Percentiles rank a stretch among this genome's conserved stretches.
phyloP scores from a whole-genome alignment of 2,329 filamentous ascomycete species.

The Catunica adiposa region DNA sequence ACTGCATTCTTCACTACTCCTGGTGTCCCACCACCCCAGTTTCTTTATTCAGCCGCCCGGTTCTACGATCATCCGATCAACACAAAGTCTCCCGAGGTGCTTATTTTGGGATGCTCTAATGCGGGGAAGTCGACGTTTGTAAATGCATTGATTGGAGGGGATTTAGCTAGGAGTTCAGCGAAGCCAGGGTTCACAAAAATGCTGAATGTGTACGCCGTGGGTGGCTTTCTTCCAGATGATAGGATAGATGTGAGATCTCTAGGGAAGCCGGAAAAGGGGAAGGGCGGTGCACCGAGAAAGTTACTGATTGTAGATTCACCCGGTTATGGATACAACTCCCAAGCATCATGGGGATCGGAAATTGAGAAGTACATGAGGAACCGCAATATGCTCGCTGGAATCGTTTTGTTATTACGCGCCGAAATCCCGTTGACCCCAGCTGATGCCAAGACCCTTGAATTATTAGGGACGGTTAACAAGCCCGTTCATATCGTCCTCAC shows the following conservation, averaged over 20 bases:
- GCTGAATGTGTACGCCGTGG: slow-evolving; percentile 41
- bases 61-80: slow-evolving; percentile 36
- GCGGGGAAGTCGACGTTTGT: slow-evolving; percentile 81
- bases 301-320: slow-evolving; percentile 33
- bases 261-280: not conserved
- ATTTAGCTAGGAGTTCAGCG: slow-evolving; percentile 32
- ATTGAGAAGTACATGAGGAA: slow-evolving; percentile 34
- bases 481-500: slow-evolving; percentile 36
- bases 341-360: slow-evolving; percentile 34
- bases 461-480: slow-evolving; percentile 29
- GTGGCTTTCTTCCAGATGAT: slow-evolving; percentile 23
- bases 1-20: too few species aligned
- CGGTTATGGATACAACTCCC: slow-evolving; percentile 32
- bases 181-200: slow-evolving; percentile 36
- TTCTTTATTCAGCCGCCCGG: slow-evolving; percentile 34
- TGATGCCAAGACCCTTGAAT: slow-evolving; percentile 31
- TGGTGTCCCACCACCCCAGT: slow-evolving; percentile 17
- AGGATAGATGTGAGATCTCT: too few species aligned
- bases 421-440: slow-evolving; percentile 33
- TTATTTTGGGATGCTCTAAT: slow-evolving; percentile 73
- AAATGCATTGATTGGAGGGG: slow-evolving; percentile 53
- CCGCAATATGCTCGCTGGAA: slow-evolving; percentile 32
- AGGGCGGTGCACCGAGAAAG: slow-evolving; percentile 23
- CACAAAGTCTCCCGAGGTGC: slow-evolving; percentile 42
- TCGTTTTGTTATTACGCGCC: slow-evolving; percentile 36